These are phyloP conservation scores for Didymellaceae sp. DNA, from an alignment of 2,329 filamentous ascomycete species.

Conservation along the genomic window DNA sequence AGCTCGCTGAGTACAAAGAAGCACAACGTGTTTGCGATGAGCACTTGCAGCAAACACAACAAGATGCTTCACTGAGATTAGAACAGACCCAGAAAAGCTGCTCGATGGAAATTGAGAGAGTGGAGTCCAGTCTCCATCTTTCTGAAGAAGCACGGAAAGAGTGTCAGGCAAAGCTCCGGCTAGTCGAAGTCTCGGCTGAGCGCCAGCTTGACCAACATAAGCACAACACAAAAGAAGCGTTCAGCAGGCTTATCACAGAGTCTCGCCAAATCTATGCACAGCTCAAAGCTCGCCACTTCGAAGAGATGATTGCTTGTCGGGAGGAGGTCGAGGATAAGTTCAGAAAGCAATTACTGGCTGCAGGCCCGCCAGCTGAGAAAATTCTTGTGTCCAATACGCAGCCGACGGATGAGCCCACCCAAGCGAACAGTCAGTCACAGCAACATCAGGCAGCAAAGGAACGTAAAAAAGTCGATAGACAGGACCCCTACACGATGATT, in stretches of 20 bases:
- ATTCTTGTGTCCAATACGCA: constrained; percentile 1
- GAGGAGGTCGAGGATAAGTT: neutral
- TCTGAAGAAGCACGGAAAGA: constrained; percentile 23
- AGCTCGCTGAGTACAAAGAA: constrained; percentile 17
- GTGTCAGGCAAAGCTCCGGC: constrained; percentile 19
- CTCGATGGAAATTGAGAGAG: constrained; percentile 14
- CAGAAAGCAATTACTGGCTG: neutral
- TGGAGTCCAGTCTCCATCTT: constrained; percentile 15
- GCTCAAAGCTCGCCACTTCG: neutral
- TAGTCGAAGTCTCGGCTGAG: constrained; percentile 19
- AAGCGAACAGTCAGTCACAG: neutral
- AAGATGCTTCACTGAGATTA: neutral
- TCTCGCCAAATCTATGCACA: neutral
- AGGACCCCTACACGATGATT: constrained; percentile 20
- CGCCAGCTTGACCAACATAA: constrained; percentile 24
- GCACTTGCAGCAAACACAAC: constrained; percentile 11
- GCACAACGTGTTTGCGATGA: constrained; percentile 5
- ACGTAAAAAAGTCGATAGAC: constrained; percentile 31
- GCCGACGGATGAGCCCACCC: neutral
- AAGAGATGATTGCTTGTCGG: neutral
- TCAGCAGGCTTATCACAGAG: constrained; percentile 3
- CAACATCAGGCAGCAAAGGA: constrained; percentile 1
- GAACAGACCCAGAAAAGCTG: neutral
- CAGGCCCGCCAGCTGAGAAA: neutral
- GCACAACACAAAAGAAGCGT: constrained; percentile 15